These are phyloP conservation scores for Cercospora zeae-maydis DNA, from an alignment of 2,329 filamentous ascomycete species.

Conservation along the genomic window DNA sequence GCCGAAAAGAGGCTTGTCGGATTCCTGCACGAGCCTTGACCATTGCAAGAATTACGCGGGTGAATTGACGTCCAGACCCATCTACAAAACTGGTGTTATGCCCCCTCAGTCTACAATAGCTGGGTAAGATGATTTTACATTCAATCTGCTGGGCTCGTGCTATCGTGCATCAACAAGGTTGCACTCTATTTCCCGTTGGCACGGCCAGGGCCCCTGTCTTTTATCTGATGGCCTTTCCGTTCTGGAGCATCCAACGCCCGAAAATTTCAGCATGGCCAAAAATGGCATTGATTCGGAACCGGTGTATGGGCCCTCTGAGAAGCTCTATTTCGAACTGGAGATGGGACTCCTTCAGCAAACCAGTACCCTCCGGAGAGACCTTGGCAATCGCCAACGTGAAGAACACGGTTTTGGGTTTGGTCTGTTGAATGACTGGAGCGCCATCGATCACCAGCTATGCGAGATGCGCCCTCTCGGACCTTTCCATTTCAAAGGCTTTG, in stretches of 20 bases:
- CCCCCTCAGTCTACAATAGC: slow-evolving; percentile 43
- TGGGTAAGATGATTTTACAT: slow-evolving; percentile 13
- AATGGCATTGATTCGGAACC: slow-evolving; percentile 27
- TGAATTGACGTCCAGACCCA: slow-evolving; percentile 38
- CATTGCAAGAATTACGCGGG: slow-evolving; percentile 51
- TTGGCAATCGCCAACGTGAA: slow-evolving; percentile 42
- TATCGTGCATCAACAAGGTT: neutral
- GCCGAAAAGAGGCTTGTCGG: slow-evolving; percentile 54
- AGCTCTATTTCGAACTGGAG: slow-evolving; percentile 51
- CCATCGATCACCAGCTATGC: slow-evolving; percentile 55
- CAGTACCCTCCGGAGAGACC: slow-evolving; percentile 39
- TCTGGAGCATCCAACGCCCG: slow-evolving; percentile 49
- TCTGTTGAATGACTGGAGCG: slow-evolving; percentile 61
- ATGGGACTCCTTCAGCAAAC: slow-evolving; percentile 46
- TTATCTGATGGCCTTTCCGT: neutral
- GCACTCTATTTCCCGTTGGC: neutral
- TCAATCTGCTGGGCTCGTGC: neutral
- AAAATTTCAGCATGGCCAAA: slow-evolving; percentile 41
- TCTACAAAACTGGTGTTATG: slow-evolving; percentile 38
- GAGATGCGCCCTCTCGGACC: slow-evolving; percentile 62
- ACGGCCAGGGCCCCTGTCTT: neutral
- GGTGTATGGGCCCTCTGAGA: slow-evolving; percentile 43
- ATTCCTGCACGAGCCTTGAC: slow-evolving; percentile 55
- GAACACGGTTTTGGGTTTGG: slow-evolving; percentile 62
- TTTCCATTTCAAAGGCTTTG: slow-evolving; percentile 59